Evolutionary conservation across 352 stramenopile species (phyloP), one percentile per base, ranked within the genome.

Genomic region (Phytopythium chamaehyphon): DNA sequence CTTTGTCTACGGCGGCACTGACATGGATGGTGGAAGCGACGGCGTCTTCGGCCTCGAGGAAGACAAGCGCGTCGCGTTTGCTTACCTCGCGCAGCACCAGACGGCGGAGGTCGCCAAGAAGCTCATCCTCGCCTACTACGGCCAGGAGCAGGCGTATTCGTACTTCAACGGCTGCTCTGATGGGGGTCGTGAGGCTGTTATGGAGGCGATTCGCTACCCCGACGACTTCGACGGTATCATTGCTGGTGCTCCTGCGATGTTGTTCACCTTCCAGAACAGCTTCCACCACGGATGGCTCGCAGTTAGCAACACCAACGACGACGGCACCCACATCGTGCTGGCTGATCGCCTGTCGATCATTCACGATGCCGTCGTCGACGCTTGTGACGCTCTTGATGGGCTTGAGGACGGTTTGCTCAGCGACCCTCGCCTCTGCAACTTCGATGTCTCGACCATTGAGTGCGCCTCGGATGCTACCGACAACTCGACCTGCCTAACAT

Each of bases 101-200:
- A 72, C 60, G 15, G 50, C 68, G 3, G 24, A 69, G 5, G 61
- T 64, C 39, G 59, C 57, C 47, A 77, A 73, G 64, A 59, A 61
- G 35, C 50, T 76, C 37, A 71, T 73, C 8, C 39, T 55, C 26
- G 52, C 50, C 5, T 77, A 65, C 48, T 77, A 73, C 40, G 67
- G 61, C 11, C 61, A 73, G 48, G 52, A 54, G 9, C 52, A 52
- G 18, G 36, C 22, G 38, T 73, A 71, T 26, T 71, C 67, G 22
- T 73, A 73, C 61, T 76, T 76, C 47, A 74, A 67, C 19, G 61
- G 65, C 31, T 74, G 61, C 40, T 74, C 65, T 3, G 65, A 74
- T 23, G 58, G 65, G n/a, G 57, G 65, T n/a, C 65, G 61, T 14
- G 61, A 71, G 47, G 65, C 47, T 10, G 61, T 74, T 2, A 74